Evolutionary conservation across 1,139 yeast genomes (phyloP), one percentile per base, ranked within the genome.

Genomic region (Yamadazyma mexicana): DNA sequence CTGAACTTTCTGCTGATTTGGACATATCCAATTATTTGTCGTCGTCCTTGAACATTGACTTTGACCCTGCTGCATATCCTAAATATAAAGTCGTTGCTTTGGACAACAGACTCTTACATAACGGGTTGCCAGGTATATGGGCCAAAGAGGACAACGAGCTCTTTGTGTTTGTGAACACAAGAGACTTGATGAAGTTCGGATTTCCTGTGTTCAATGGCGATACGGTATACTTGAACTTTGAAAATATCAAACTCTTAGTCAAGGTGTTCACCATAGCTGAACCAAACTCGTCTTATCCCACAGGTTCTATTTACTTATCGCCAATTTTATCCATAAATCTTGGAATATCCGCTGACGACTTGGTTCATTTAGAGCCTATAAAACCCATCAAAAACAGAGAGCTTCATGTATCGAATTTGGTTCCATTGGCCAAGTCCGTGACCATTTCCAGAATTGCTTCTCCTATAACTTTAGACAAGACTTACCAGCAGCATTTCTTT

Each of bases 371-470:
- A 35, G 56, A 54, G 34, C 59, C 62, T 6, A 31, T 46, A 2
- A 22, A 31, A 7, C 40, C 41, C 3, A 8, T 28, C 3, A 30
- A 42, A 6, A 35, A 50, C 15, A 42, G 41, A 34, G 47, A 48
- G 17, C 38, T 53, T 8, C 53, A 48, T 31, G 51, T 67, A 14
- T 46, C 58, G 1, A 52, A 50, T 14, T 46, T 46, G 4, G 44
- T 68, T 12, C 69, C 70, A 8, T 48, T 65, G 23, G 81, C 80
- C 3, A 64, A 66, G 40, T 56, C 71, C 1, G 74, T 68, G 2
- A 78, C 87, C 10, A 72, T 87, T 38, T 71, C 94, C 5, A 68
- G 95, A 51, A 69, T 83, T 2, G 77, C 88, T 5, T 79, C 95
- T 0, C 87, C 87, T 1, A 68, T 79, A 1, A 81, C 95, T 0